These are phyloP conservation scores for Fusarium heterosporum DNA, from an alignment of 2,329 filamentous ascomycete species.

Conservation along the genomic window DNA sequence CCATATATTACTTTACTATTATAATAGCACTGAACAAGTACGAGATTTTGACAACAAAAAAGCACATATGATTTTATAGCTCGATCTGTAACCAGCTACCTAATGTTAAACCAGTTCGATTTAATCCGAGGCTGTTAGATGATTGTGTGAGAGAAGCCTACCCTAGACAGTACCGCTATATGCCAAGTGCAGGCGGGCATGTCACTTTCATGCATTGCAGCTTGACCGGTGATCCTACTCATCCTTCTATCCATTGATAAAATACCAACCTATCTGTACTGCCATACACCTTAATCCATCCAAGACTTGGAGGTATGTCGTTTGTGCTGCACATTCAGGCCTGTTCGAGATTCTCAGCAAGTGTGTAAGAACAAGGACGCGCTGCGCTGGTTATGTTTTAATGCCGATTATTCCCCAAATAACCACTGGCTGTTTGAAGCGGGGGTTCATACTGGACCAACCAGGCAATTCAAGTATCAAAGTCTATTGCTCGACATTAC, in stretches of 20 bases:
- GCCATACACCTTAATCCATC: not conserved
- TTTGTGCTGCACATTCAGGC: not conserved
- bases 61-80: no score
- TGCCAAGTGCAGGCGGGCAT: no score
- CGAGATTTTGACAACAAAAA: no score
- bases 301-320: not conserved
- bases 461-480: no score
- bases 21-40: no score
- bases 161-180: not conserved
- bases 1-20: no score
- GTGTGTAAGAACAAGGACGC: not conserved
- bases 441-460: slow-evolving; percentile 9
- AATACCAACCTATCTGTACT: not conserved
- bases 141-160: not conserved
- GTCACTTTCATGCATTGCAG: not conserved
- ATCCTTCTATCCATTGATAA: not conserved
- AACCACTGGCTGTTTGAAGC: slow-evolving; percentile 14
- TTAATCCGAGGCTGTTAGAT: no score
- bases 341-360: not conserved
- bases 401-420: slow-evolving; percentile 21
- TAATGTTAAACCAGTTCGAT: no score
- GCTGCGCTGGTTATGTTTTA: not conserved
- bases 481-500: not conserved
- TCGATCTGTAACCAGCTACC: no score
- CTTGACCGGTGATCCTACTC: not conserved